Percentiles rank a stretch among this genome's conserved stretches.
Evolutionary conservation across 2,329 filamentous ascomycete genomes (phyloP).

Genomic region (Aspergillus flavus): DNA sequence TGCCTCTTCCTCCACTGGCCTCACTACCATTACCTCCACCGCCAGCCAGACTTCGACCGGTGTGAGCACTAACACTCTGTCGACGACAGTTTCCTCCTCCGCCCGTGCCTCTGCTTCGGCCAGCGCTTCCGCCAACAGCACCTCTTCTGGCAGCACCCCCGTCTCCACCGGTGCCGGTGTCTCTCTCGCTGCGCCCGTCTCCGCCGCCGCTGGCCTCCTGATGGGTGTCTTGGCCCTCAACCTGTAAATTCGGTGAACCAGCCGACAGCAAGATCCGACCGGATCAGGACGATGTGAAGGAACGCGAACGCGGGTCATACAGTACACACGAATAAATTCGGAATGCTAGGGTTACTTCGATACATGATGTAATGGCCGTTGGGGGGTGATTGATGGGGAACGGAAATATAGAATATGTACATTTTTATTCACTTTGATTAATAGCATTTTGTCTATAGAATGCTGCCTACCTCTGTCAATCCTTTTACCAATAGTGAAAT

Average conservation of each 20-base stretch:
- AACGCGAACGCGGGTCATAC: background rate
- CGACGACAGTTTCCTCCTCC: conserved; percentile 7
- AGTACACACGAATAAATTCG: background rate
- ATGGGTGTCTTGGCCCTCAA: conserved; percentile 23
- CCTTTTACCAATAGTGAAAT: background rate
- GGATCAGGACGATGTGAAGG: background rate
- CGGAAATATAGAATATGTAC: background rate
- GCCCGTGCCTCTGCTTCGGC: conserved; percentile 2
- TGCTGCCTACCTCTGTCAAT: background rate
- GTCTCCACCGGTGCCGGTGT: conserved; percentile 12
- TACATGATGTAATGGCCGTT: background rate
- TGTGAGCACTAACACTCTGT: conserved; percentile 14
- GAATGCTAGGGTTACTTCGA: background rate
- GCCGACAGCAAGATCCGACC: background rate
- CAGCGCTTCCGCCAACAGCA: conserved; percentile 3
- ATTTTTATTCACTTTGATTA: background rate
- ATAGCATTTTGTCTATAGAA: background rate
- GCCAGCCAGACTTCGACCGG: conserved; percentile 2
- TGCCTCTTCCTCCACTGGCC: conserved; percentile 15
- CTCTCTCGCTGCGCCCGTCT: conserved; percentile 17
- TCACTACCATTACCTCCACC: conserved; percentile 4
- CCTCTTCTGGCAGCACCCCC: background rate
- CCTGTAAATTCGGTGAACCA: background rate
- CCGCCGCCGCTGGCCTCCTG: conserved; percentile 22
- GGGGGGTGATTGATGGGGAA: background rate